Base-by-base conservation (phyloP, 164 flowering plant genomes). In the Tinospora cordifolia region DNA sequence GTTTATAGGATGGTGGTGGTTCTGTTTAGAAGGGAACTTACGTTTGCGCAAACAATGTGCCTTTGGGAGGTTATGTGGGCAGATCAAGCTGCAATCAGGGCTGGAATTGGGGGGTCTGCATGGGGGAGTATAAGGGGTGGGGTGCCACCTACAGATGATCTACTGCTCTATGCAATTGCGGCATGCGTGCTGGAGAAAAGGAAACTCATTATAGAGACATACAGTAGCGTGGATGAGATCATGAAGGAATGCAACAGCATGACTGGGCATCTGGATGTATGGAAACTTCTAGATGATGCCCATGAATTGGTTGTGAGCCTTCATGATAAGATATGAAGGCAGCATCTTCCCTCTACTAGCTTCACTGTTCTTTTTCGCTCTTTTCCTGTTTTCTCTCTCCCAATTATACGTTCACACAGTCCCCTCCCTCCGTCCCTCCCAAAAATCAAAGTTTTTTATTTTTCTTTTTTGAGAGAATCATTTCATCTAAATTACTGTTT, bases 51-150 rank as follows among this genome's bases (percentile, higher is more conserved):
- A 81, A 92, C 97, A 0, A 40, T 88, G 24, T 92, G 97, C 71
- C 82, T 94, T 3, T 94, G 98, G 98, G 97, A 94, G 75, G 97
- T 94, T 14, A 87, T 94, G 85, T 94, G 98, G 98, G 97, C 98
- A 9, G 97, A 94, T 74, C 96, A 90, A 74, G 93, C 93, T 6
- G 98, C 98, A 3, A 83, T 87, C 36, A 83, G 98, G 72, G 96
- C 93, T 8, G 92, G 97, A 26, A 83, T 94, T 19, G 83, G 91
- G 24, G 90, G 86, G 69, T 89, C 97, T 24, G 90, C 93, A 3
- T 89, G 97, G 98, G 85, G 91, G 38, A 86, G 85, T 81, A 89
- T 88, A 62, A 54, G 71, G 62, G 63, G 58, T 21, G 58, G 30
- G 26, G 71, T 63, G 12, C 71, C 71, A 15, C 71, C 71, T 2